Conservation (phyloP, 768 basidiomycete species). For the Cyclocybe aegerita region DNA sequence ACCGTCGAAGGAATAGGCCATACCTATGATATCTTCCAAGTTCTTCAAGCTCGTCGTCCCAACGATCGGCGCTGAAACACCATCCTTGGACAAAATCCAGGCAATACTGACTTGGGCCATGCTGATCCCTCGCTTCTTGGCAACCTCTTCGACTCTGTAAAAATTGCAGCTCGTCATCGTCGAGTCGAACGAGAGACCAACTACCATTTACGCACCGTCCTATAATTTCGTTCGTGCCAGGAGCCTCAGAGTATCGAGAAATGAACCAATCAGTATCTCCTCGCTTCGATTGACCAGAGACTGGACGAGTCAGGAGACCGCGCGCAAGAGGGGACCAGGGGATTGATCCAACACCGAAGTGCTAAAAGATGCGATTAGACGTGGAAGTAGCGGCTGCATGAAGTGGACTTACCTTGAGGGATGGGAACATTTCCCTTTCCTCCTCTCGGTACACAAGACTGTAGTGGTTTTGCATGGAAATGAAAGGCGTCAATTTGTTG, state of each 20-base stretch:
- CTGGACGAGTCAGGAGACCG: constrained; percentile 50
- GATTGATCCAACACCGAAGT: constrained; percentile 53
- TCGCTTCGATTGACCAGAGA: constrained; percentile 38
- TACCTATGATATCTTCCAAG: constrained; percentile 51
- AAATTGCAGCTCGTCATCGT: neutral
- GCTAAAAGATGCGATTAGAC: constrained; percentile 22
- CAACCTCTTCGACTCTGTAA: constrained; percentile 50
- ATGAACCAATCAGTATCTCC: constrained; percentile 34
- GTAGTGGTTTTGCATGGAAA: constrained; percentile 71
- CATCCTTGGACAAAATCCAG: constrained; percentile 47
- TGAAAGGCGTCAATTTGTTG: constrained; percentile 57
- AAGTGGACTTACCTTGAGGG: constrained; percentile 38
- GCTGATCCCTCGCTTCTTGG: constrained; percentile 46
- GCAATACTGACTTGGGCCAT: constrained; percentile 60
- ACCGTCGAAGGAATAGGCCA: constrained; percentile 1
- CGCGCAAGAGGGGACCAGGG: constrained; percentile 61
- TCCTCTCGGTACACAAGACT: constrained; percentile 63
- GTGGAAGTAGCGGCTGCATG: neutral
- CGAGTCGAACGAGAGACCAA: neutral
- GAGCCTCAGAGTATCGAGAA: no score
- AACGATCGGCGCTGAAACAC: constrained; percentile 56
- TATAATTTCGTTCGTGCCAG: neutral
- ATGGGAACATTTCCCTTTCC: constrained; percentile 62
- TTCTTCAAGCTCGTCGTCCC: constrained; percentile 50
- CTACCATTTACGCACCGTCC: neutral